Evolutionary conservation across 2,329 filamentous ascomycete species (phyloP).

Genomic region (Alternaria sp.): DNA sequence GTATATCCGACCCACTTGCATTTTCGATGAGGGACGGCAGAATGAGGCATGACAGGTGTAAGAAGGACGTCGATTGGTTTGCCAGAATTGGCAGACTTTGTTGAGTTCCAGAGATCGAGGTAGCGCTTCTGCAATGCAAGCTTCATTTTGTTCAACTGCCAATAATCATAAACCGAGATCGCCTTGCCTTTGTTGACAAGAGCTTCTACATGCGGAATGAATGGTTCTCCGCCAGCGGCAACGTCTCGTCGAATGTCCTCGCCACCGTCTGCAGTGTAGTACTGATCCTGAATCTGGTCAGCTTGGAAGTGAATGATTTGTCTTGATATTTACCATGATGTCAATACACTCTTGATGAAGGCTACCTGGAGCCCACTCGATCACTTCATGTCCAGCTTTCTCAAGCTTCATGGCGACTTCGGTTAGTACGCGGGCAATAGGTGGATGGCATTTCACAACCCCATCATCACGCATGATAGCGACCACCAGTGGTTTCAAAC

Average conservation of each 20-base stretch:
- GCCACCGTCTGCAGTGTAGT: constrained; percentile 69
- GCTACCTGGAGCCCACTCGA: constrained; percentile 61
- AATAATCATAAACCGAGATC: constrained; percentile 72
- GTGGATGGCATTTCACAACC: constrained; percentile 65
- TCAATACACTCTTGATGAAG: constrained; percentile 65
- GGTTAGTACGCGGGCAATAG: constrained; percentile 58
- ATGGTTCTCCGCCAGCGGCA: constrained; percentile 64
- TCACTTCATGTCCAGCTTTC: constrained; percentile 62
- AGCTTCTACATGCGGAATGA: constrained; percentile 59
- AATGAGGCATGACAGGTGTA: constrained; percentile 68
- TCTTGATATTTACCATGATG: constrained; percentile 56
- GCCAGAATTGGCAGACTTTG: constrained; percentile 56
- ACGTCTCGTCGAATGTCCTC: constrained; percentile 69
- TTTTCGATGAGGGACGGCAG: constrained; percentile 60
- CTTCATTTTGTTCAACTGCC: constrained; percentile 71
- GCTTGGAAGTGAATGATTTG: neutral
- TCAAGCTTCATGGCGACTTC: constrained; percentile 52
- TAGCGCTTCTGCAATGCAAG: constrained; percentile 63
- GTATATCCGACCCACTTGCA: constrained; percentile 66
- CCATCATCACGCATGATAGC: constrained; percentile 63
- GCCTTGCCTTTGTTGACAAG: constrained; percentile 60
- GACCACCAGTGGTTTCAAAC: constrained; percentile 59
- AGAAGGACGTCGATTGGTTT: constrained; percentile 65
- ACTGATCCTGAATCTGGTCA: constrained; percentile 59
- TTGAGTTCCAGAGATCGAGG: constrained; percentile 66